phyloP scores from a whole-genome alignment of 2,329 filamentous ascomycete genomes.

The Pseudogymnoascus pannorum region DNA sequence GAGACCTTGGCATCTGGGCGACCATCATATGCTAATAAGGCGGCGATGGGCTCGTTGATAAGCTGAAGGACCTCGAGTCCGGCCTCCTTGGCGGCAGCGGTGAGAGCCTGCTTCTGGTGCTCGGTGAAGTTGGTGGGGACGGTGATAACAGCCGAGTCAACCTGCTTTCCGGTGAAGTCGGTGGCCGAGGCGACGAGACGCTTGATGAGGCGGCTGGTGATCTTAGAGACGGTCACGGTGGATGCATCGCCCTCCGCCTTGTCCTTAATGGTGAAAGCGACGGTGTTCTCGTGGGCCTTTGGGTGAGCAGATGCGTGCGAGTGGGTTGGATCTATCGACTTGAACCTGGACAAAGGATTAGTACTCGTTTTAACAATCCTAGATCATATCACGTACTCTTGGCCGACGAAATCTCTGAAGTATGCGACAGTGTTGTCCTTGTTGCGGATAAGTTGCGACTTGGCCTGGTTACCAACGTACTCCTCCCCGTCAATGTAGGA shows the following conservation, averaged over 20 bases:
- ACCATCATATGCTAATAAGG: constrained; percentile 85
- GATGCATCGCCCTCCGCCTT: constrained; percentile 58
- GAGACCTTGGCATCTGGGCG: constrained; percentile 63
- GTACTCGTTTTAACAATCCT: constrained; percentile 10
- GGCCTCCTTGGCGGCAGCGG: constrained; percentile 69
- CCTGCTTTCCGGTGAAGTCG: constrained; percentile 85
- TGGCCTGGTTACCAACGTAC: constrained; percentile 93
- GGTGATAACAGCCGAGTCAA: constrained; percentile 91
- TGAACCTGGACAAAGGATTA: constrained; percentile 53
- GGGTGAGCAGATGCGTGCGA: constrained; percentile 92
- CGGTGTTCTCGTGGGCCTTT: constrained; percentile 59
- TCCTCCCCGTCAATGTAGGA: constrained; percentile 96
- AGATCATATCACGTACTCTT: constrained; percentile 59
- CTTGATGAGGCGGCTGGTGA: constrained; percentile 76
- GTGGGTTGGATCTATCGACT: constrained; percentile 91
- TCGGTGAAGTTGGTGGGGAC: constrained; percentile 91
- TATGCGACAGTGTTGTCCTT: constrained; percentile 87
- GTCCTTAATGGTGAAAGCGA: constrained; percentile 81
- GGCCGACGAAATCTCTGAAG: constrained; percentile 92
- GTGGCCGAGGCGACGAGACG: constrained; percentile 76
- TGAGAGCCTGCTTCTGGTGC: constrained; percentile 74
- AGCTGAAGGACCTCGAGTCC: constrained; percentile 86
- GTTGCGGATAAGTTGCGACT: constrained; percentile 88
- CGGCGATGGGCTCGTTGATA: constrained; percentile 84
- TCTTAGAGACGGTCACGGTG: constrained; percentile 68